Conservation (phyloP, 2,329 filamentous ascomycete species). For the Thermothelomyces thermophilus region DNA sequence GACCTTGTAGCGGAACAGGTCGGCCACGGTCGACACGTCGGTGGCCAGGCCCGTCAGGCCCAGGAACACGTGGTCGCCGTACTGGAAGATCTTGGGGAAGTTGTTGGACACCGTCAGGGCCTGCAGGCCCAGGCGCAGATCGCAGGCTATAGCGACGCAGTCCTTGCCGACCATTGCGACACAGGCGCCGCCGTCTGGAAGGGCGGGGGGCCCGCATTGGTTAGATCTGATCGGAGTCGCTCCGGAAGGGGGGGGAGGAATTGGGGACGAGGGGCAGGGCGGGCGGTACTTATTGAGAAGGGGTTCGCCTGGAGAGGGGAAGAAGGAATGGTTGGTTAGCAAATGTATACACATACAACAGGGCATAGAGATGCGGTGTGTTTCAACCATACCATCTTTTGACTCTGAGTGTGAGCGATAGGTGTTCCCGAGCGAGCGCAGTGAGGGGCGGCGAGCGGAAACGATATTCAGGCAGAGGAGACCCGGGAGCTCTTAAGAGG, state of each 20-base stretch:
- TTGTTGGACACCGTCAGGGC: conserved; percentile 97
- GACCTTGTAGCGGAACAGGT: conserved; percentile 99
- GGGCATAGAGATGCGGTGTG: conserved; percentile 7
- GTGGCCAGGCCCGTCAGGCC: conserved; percentile 94
- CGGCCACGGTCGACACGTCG: conserved; percentile 87
- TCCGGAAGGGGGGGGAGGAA: conserved; percentile 1
- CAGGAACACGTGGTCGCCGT: conserved; percentile 82
- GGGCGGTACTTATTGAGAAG: conserved; percentile 82
- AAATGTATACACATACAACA: no score
- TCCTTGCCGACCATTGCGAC: conserved; percentile 99
- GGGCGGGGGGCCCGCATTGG: background rate
- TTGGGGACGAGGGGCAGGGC: conserved; percentile 15
- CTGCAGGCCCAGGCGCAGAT: conserved; percentile 94
- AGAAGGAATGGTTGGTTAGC: conserved; percentile 27
- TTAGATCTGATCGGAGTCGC: background rate
- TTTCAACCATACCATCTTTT: conserved; percentile 31
- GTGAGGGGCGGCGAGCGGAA: conserved; percentile 2
- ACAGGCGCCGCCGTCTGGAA: conserved; percentile 76
- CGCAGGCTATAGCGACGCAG: conserved; percentile 98
- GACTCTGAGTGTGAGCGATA: conserved; percentile 18
- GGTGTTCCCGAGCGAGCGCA: conserved; percentile 6
- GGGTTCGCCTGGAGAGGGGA: conserved; percentile 61
- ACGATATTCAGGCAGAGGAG: background rate
- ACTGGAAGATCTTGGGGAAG: conserved; percentile 99
- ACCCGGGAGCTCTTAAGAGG: background rate